A percentile compares a stretch with the other conserved stretches of the same genome.
These are phyloP conservation scores for Cryptococcus maquisensis DNA, from an alignment of 1,284 basidiomycete species.

Conservation along the genomic window DNA sequence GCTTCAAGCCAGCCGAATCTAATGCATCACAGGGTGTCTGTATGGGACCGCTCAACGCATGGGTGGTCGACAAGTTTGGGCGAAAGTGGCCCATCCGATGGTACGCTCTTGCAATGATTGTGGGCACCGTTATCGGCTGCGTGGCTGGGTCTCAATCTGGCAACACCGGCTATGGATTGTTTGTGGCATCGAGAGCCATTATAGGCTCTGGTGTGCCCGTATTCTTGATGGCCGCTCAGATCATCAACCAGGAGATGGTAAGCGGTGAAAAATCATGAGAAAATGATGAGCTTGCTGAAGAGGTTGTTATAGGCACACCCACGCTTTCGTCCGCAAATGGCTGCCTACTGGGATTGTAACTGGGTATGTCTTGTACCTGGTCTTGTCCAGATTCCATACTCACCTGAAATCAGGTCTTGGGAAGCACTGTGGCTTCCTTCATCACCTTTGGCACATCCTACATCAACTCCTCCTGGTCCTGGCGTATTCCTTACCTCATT, in stretches of 20 bases:
- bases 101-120: conserved; percentile 4
- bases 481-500: conserved; percentile 16
- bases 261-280: not conserved
- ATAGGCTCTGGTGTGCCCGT: conserved; percentile 9
- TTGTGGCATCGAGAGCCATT: conserved; percentile 10
- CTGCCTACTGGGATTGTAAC: conserved; percentile 14
- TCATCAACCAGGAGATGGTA: conserved; percentile 19
- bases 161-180: conserved; percentile 5
- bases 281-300: too few relatives aligned
- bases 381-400: too few relatives aligned
- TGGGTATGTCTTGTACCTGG: not conserved
- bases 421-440: conserved; percentile 16
- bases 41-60: conserved; percentile 8
- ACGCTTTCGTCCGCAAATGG: conserved; percentile 8
- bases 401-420: not conserved
- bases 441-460: conserved; percentile 27
- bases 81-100: conserved; percentile 7
- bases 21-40: not conserved
- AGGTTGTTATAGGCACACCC: conserved; percentile 11
- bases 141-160: conserved; percentile 3
- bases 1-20: too few relatives aligned
- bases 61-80: conserved; percentile 6
- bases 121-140: conserved; percentile 9
- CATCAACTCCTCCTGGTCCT: conserved; percentile 20
- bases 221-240: conserved; percentile 14